Evolutionary conservation across 345 rosid genomes (phyloP).

Genomic region (Noccaea caerulescens): DNA sequence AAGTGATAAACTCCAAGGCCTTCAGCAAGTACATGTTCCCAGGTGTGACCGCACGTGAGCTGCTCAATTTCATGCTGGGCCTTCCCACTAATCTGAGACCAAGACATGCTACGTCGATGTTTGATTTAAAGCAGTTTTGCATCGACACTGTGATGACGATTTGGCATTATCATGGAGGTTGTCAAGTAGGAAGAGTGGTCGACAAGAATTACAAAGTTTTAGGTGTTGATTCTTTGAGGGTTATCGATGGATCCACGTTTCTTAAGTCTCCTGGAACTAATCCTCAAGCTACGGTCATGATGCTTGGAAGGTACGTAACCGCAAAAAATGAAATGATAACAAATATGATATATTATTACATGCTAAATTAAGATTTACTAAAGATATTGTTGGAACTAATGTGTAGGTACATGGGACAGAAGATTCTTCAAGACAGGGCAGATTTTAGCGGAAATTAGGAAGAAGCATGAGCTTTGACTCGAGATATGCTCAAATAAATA

Average conservation of each 20-base stretch:
- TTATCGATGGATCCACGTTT: constrained; percentile 61
- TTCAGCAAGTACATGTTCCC: constrained; percentile 50
- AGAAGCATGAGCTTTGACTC: too few relatives aligned
- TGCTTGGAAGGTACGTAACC: too few relatives aligned
- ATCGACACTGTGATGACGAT: constrained; percentile 59
- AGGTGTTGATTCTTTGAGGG: constrained; percentile 52
- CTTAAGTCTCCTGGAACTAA: neutral
- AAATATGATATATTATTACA: too few relatives aligned
- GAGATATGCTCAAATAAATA: too few relatives aligned
- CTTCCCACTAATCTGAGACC: constrained; percentile 60
- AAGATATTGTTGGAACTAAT: too few relatives aligned
- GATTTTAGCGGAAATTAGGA: too few relatives aligned
- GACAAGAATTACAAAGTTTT: constrained; percentile 52
- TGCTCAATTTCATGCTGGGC: constrained; percentile 42
- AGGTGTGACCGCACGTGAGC: constrained; percentile 39
- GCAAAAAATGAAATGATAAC: too few relatives aligned
- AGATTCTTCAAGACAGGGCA: too few relatives aligned
- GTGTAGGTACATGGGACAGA: too few relatives aligned
- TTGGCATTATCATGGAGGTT: constrained; percentile 69
- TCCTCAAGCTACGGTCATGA: too few relatives aligned
- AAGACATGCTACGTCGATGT: constrained; percentile 39
- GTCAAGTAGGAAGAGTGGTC: constrained; percentile 56
- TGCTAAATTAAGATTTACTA: too few relatives aligned
- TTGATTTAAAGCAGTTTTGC: constrained; percentile 59
- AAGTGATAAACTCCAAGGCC: constrained; percentile 52